Percentiles rank a stretch among this genome's conserved stretches.
Evolutionary conservation across 805 yeast genomes (phyloP).

Genomic region (Yarrowia sp.): DNA sequence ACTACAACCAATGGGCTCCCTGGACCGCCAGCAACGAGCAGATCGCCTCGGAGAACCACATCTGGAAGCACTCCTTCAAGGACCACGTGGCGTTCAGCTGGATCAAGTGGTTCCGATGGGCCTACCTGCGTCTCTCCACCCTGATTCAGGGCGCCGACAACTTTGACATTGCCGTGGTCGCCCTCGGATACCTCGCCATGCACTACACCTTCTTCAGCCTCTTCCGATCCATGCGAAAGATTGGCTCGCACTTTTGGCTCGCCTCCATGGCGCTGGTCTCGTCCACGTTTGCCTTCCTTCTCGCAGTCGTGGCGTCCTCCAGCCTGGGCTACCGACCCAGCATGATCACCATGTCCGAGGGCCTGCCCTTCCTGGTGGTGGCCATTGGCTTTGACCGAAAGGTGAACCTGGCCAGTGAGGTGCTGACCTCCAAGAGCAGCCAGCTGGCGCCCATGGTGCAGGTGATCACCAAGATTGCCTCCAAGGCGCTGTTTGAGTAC

Average conservation of each 20-base stretch:
- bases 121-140: constrained; percentile 48
- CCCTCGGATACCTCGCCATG: constrained; percentile 87
- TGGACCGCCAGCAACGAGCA: constrained; percentile 47
- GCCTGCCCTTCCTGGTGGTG: constrained; percentile 90
- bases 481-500: constrained; percentile 75
- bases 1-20: constrained; percentile 45
- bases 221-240: constrained; percentile 73
- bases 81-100: constrained; percentile 47
- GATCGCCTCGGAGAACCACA: constrained; percentile 39
- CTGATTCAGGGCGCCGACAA: constrained; percentile 72
- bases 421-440: constrained; percentile 49
- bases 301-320: constrained; percentile 72
- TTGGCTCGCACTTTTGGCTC: constrained; percentile 89
- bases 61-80: constrained; percentile 43
- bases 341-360: constrained; percentile 80
- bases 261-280: constrained; percentile 79
- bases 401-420: constrained; percentile 64
- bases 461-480: constrained; percentile 49
- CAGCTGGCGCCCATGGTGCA: constrained; percentile 52
- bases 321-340: constrained; percentile 68
- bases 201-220: constrained; percentile 78
- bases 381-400: constrained; percentile 91
- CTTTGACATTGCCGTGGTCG: constrained; percentile 80
- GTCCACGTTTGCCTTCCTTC: constrained; percentile 81
- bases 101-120: constrained; percentile 51